phyloP scores from a whole-genome alignment of 768 basidiomycete genomes.

The Rhodotorula graminis region DNA sequence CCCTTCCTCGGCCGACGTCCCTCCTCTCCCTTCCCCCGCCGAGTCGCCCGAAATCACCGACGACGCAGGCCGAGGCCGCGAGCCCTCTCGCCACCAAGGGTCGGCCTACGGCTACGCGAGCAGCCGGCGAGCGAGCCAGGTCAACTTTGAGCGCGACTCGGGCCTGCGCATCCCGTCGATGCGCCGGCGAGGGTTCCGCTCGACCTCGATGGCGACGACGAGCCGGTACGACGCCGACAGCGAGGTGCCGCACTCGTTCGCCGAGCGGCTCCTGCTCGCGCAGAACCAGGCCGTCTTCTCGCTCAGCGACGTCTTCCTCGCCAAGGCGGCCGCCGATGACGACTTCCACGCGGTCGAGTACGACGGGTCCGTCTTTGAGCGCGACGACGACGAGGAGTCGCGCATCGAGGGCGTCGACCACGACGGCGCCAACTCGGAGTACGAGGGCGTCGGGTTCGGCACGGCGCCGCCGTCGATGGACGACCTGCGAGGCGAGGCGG shows the following conservation, averaged over 20 bases:
- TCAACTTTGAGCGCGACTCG: slow-evolving; percentile 4
- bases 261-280: slow-evolving; percentile 63
- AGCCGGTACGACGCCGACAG: slow-evolving; percentile 39
- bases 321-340: slow-evolving; percentile 66
- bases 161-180: slow-evolving; percentile 33
- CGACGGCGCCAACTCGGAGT: slow-evolving; percentile 28
- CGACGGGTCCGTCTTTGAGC: slow-evolving; percentile 37
- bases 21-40: slow-evolving; percentile 14
- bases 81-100: slow-evolving; percentile 23
- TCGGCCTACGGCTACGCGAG: slow-evolving; percentile 38
- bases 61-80: slow-evolving; percentile 3
- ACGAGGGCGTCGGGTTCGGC: slow-evolving; percentile 32
- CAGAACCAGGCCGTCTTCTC: slow-evolving; percentile 92
- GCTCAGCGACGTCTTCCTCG: slow-evolving; percentile 95
- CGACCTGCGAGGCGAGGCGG: slow-evolving; percentile 32
- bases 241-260: slow-evolving; percentile 53
- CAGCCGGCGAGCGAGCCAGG: neutral
- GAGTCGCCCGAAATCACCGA: slow-evolving; percentile 24
- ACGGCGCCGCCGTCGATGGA: slow-evolving; percentile 39
- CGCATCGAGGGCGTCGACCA: slow-evolving; percentile 16
- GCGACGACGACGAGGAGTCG: slow-evolving; percentile 46
- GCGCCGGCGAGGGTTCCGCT: slow-evolving; percentile 15
- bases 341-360: slow-evolving; percentile 36
- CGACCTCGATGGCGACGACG: slow-evolving; percentile 36
- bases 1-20: slow-evolving; percentile 1